Evolutionary conservation across 805 yeast species (phyloP), one percentile per base, ranked within the genome.

Genomic region (Diddensiella caesifluorescens): DNA sequence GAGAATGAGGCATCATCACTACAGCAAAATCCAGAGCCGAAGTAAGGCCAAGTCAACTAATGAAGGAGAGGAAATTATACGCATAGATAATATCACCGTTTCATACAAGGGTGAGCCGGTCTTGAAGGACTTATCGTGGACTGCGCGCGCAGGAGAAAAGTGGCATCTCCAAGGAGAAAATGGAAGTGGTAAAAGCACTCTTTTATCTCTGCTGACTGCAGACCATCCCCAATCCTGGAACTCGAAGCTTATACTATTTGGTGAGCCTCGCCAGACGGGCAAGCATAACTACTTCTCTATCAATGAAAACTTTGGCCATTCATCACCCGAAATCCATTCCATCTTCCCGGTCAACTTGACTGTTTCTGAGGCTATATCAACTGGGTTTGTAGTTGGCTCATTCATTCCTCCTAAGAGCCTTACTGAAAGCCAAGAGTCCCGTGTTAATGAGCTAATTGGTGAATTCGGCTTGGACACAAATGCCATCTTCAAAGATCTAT

Each of bases 181-280:
- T 51, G 98, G 98, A 1, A 74, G 94, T 0, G 98, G 98, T 0
- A 90, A 90, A 60, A 84, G 96, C 1, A 92, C 98, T 0, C 63
- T 90, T 19, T 62, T 92, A 12, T 77, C 97, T 2, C 60, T 92
- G 35, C 69, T 90, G 22, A 88, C 95, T 0, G 88, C 95, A 3
- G 98, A 90, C 54, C 98, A 90, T 59, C 98, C 98, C 1, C 96
- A 90, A 62, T 80, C 96, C 1, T 90, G 97, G 97, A 80, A 77
- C 51, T 71, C 77, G 4, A 75, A 73, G 18, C 71, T 92, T 18
- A 62, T 66, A 5, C 67, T 87, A 35, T 71, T 82, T 51, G 87
- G 88, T 0, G 70, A 71, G 23, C 74, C 79, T 5, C 72, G 97
- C 30, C 73, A 71, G 45, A 79, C 89, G 0, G 98, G 97, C 1